phyloP scores from a whole-genome alignment of 495 filamentous ascomycete genomes.

The Melanomma pulvis-pyrius region DNA sequence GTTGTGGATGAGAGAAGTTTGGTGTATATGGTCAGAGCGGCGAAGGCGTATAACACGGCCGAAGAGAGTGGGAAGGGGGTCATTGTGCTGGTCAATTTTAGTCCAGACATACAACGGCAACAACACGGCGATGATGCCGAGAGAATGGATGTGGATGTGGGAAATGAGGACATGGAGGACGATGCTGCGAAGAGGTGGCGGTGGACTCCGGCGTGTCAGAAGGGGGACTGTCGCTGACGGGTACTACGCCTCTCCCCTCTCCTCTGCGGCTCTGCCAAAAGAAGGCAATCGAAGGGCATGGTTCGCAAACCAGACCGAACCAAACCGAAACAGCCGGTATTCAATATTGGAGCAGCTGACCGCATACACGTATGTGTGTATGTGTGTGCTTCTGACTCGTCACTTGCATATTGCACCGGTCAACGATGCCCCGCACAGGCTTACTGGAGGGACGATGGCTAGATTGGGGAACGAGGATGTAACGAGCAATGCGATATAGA shows the following conservation, averaged over 20 bases:
- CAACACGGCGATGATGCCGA: background rate
- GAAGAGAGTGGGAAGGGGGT: constrained; percentile 20
- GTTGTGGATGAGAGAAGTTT: constrained; percentile 30
- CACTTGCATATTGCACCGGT: background rate
- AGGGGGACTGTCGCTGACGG: constrained; percentile 6
- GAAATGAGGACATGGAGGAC: background rate
- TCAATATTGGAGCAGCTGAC: background rate
- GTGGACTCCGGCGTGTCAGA: constrained; percentile 9
- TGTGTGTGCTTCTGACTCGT: background rate
- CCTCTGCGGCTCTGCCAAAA: background rate
- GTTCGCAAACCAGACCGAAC: constrained; percentile 1
- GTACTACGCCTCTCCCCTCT: background rate
- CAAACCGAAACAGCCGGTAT: background rate
- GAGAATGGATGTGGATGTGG: background rate
- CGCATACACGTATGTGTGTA: background rate
- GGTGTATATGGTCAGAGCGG: constrained; percentile 28
- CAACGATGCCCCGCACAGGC: background rate
- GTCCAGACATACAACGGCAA: background rate
- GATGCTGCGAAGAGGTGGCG: background rate
- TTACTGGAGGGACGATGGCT: background rate
- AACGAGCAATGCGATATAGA: background rate
- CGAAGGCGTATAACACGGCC: constrained; percentile 7
- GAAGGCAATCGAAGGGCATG: constrained; percentile 3
- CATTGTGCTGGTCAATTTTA: constrained; percentile 32
- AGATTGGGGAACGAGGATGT: no score